Percentiles rank a stretch among this genome's conserved stretches.
These are phyloP conservation scores for Cladosporium velox DNA, from an alignment of 2,329 filamentous ascomycete genomes.

Conservation along the genomic window DNA sequence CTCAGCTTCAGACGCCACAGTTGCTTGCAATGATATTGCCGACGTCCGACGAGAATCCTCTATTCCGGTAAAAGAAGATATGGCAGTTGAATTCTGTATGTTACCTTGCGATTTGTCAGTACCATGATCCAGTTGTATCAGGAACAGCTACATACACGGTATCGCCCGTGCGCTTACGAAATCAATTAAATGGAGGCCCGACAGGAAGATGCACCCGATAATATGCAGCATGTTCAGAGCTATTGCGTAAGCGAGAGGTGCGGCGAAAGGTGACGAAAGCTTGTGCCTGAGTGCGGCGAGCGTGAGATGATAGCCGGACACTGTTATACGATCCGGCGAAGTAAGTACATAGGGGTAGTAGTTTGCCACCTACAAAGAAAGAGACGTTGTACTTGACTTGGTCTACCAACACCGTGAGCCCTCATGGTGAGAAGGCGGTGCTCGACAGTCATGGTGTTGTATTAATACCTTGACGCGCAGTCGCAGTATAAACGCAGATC, in stretches of 20 bases:
- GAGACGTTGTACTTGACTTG: background rate
- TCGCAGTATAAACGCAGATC: background rate
- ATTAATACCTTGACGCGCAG: background rate
- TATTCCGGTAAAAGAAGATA: background rate
- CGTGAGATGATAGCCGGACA: background rate
- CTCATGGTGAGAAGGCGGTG: background rate
- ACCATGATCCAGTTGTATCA: background rate
- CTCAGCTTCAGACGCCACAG: background rate
- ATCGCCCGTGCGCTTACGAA: conserved; percentile 2
- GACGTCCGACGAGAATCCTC: background rate
- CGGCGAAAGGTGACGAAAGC: conserved; percentile 1
- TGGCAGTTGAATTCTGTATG: background rate
- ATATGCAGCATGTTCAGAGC: background rate
- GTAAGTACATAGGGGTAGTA: background rate
- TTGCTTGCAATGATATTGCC: background rate
- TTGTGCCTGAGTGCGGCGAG: background rate
- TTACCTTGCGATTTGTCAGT: background rate
- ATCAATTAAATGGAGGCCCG: background rate
- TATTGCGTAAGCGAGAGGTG: background rate
- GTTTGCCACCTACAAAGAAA: background rate
- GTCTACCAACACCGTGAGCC: background rate
- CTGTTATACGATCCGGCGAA: background rate
- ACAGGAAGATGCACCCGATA: conserved; percentile 4
- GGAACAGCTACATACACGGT: background rate
- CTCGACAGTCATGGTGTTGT: background rate